Base-by-base conservation (phyloP, 352 stramenopile genomes). In the Phytophthora rubi region DNA sequence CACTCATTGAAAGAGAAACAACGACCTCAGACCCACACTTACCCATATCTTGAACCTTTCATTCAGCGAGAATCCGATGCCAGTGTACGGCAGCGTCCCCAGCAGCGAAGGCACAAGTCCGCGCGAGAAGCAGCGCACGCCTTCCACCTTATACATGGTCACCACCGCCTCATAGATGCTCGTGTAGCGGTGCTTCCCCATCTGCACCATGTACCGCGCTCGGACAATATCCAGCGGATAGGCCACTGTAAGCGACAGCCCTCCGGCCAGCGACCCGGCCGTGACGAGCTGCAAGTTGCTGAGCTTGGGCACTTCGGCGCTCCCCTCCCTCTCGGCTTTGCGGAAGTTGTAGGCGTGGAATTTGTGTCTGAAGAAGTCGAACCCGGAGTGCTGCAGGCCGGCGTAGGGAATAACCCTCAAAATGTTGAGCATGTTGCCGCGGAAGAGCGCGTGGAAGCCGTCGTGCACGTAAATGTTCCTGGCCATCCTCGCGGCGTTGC, bases 191-290 rank as follows among this genome's bases (percentile, higher is more conserved):
- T 89, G 77, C 44, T 88, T 91, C 1, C 86, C 86, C 62, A 94
- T 88, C 80, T 96, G 88, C 54, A 96, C 88, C 86, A 94, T 93
- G 65, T 94, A 96, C 16, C 88, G 81, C 16, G 88, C 88, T 0
- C 89, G 83, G 30, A 96, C 76, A 62, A 94, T 91, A 67, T 96
- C 89, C 21, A 96, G 74, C 44, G 89, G 89, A 48, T 96, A 96
- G 42, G 89, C 86, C 23, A 92, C 67, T 6, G 91, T 73, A 3
- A 94, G 72, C 49, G 89, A 96, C 5, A 93, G 53, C 10, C 81
- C 85, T 58, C 88, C 88, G 16, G 88, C 86, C 6, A 96, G 70
- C 18, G 86, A 94, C 0, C 88, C 88, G 0, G 88, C 86, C 1
- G 80, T 81, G 23, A 94, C 80, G 2, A 96, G 67, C 66, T 96